Percentiles rank a stretch among this genome's conserved stretches.
Conservation (phyloP, 805 yeast species). For the Zygosaccharomyces siamensis region DNA sequence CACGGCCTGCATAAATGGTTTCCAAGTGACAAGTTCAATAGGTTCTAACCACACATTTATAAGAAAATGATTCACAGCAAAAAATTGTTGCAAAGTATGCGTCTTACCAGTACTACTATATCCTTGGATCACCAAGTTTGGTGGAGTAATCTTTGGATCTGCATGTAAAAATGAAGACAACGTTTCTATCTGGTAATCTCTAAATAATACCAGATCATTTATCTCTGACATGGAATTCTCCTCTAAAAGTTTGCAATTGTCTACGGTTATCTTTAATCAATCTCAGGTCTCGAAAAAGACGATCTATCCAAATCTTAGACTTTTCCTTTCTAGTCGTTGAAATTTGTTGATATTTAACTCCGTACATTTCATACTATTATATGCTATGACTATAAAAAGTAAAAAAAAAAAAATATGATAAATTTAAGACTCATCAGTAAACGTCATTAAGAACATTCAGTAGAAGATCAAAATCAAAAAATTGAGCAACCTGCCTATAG, state of each 20-base stretch:
- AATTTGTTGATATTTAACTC: neutral
- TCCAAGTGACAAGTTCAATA: conserved; percentile 33
- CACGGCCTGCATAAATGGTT: conserved; percentile 30
- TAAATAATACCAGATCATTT: conserved; percentile 14
- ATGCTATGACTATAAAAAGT: neutral
- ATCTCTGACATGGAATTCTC: conserved; percentile 6
- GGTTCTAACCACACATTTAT: conserved; percentile 23
- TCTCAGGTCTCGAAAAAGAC: neutral
- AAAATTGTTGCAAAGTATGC: conserved; percentile 19
- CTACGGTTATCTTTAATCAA: neutral
- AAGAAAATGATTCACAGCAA: conserved; percentile 15
- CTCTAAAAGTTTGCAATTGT: neutral
- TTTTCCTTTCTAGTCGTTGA: neutral
- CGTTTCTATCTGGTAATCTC: conserved; percentile 26
- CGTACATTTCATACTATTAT: neutral
- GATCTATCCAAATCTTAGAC: conserved; percentile 2
- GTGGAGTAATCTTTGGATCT: conserved; percentile 22
- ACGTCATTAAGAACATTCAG: neutral
- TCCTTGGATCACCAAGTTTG: conserved; percentile 30
- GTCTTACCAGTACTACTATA: conserved; percentile 31
- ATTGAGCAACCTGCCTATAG: conserved; percentile 54
- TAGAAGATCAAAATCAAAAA: conserved; percentile 57
- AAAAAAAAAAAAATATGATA: neutral
- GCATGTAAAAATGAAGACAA: conserved; percentile 21
- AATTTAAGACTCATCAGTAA: neutral